phyloP scores from a whole-genome alignment of 2,329 filamentous ascomycete species.

The Rhytidhysteron rufulum region DNA sequence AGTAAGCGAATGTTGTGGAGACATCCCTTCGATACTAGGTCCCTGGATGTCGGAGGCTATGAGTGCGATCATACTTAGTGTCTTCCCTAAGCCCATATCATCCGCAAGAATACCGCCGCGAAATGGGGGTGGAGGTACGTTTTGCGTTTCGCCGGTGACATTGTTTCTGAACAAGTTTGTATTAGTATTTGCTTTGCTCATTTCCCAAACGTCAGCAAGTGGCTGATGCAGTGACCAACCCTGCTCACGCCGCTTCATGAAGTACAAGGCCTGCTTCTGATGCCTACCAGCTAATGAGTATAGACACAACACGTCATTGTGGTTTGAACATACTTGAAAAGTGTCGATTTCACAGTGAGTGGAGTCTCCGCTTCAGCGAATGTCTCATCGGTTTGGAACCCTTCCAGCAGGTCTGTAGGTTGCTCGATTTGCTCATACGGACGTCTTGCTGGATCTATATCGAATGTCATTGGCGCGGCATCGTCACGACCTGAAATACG shows the following conservation, averaged over 20 bases:
- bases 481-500: slow-evolving; percentile 11
- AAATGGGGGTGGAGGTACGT: slow-evolving; percentile 60
- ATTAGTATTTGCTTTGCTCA: neutral
- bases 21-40: neutral
- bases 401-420: slow-evolving; percentile 64
- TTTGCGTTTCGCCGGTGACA: slow-evolving; percentile 35
- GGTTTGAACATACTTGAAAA: neutral
- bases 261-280: slow-evolving; percentile 43
- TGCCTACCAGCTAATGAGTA: slow-evolving; percentile 27
- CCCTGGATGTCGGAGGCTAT: slow-evolving; percentile 1
- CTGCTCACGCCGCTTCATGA: slow-evolving; percentile 38
- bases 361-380: slow-evolving; percentile 78
- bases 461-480: slow-evolving; percentile 9
- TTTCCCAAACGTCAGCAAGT: neutral
- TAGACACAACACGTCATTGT: neutral
- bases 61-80: slow-evolving; percentile 28
- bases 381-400: slow-evolving; percentile 53
- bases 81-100: slow-evolving; percentile 89
- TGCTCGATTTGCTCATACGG: slow-evolving; percentile 91
- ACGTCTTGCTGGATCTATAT: slow-evolving; percentile 67
- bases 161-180: slow-evolving; percentile 18
- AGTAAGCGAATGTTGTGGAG: neutral
- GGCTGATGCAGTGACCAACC: slow-evolving; percentile 31
- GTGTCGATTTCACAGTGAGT: slow-evolving; percentile 59
- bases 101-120: slow-evolving; percentile 74